Base-by-base conservation (phyloP, 371 early-diverging fungal species). In the Funneliformis caledonium region DNA sequence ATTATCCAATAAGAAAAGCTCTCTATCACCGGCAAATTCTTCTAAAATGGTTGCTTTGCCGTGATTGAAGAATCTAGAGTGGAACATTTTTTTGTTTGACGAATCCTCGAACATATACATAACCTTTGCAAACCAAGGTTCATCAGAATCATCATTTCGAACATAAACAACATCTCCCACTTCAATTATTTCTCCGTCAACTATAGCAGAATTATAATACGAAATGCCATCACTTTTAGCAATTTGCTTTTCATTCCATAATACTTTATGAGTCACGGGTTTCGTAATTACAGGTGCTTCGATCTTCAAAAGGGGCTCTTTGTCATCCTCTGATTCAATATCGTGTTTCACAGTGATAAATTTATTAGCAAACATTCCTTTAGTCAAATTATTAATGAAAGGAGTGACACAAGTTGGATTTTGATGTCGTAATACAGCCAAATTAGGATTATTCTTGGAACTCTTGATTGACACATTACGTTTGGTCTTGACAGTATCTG, bases 401-500 rank as follows among this genome's bases (percentile, higher is more conserved):
- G 86, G 84, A 0, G 90, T 90, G 2, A 89, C 86, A 33, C 88
- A 87, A 6, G 89, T 86, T 1, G 84, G 85, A 67, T 86, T 88
- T 22, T 79, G 78, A 56, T 83, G 50, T 33, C 11, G 48, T 42
- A 74, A 10, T 1, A 75, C 75, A 43, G 75, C 61, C 52, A 72
- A 31, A 52, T 48, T 72, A 48, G 72, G 72, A 72, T 72, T 72
- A 37, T 37, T 37, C 37, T 37, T 37, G 37, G 37, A 37, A 37
- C 37, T 37, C 37, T 37, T 37, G 37, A 37, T 37, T 37, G 37
- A 37, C 22, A 72, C 33, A 33, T 72, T 72, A 12, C 72, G 47
- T 50, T 72, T 72, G 12, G 72, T 72, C 19, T 50, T 72, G 33
- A 72, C 52, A 22, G 47, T 72, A 22, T 48, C 48, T 1, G 72